Percentiles rank a stretch among this genome's conserved stretches.
These are phyloP conservation scores for Microsporum ferrugineum DNA, from an alignment of 2,329 filamentous ascomycete genomes.

Conservation along the genomic window DNA sequence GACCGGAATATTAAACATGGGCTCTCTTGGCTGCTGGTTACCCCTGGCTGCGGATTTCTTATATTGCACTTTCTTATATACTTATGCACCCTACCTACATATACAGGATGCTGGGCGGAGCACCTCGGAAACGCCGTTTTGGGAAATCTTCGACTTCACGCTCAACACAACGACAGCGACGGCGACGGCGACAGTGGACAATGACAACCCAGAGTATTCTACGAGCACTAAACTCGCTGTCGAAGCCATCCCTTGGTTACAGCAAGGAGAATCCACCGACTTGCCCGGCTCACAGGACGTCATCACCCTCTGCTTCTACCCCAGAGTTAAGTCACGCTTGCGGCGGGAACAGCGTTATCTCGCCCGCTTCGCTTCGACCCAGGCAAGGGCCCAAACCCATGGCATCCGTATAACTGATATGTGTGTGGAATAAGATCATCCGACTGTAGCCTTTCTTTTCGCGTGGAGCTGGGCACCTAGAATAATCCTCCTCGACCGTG, in stretches of 20 bases:
- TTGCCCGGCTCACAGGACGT: not conserved
- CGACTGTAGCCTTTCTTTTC: conserved; percentile 38
- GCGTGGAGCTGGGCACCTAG: conserved; percentile 39
- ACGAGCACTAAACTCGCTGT: too few species aligned
- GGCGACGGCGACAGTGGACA: not conserved
- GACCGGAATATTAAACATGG: not conserved
- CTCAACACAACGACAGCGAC: not conserved
- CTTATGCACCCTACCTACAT: not conserved
- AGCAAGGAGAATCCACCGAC: not conserved
- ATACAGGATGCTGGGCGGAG: not conserved
- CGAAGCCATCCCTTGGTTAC: not conserved
- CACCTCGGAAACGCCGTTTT: not conserved
- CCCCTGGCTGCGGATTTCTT: not conserved
- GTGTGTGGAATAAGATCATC: conserved; percentile 17
- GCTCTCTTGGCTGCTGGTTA: not conserved
- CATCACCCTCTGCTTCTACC: not conserved
- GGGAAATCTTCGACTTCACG: not conserved
- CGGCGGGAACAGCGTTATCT: not conserved
- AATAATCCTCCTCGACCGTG: conserved; percentile 14
- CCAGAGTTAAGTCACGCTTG: not conserved
- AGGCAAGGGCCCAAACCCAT: not conserved
- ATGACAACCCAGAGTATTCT: too few species aligned
- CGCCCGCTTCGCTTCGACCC: not conserved
- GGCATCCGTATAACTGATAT: not conserved
- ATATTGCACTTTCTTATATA: not conserved